phyloP scores from a whole-genome alignment of 2,329 filamentous ascomycete genomes.

The Penicillium sclerotigenum region DNA sequence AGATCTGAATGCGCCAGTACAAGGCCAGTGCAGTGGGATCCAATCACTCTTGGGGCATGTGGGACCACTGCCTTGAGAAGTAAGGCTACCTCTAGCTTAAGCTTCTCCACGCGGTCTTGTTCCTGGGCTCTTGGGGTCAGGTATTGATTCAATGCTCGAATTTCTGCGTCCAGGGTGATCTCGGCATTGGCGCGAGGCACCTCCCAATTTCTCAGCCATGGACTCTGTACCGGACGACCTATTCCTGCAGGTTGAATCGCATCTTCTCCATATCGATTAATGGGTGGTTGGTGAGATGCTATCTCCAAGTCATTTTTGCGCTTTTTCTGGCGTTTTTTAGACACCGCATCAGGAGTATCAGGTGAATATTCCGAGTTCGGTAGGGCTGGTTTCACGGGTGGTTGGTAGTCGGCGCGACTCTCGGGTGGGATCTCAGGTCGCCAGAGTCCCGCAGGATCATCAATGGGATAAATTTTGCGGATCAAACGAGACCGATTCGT shows the following conservation, averaged over 20 bases:
- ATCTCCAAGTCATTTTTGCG: neutral
- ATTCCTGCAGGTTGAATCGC: conserved; percentile 15
- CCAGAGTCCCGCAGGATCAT: conserved; percentile 15
- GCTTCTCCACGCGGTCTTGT: conserved; percentile 25
- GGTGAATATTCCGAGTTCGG: neutral
- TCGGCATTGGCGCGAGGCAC: conserved; percentile 24
- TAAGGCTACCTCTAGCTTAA: conserved; percentile 29
- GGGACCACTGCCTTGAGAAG: conserved; percentile 28
- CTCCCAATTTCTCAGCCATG: conserved; percentile 32
- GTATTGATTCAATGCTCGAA: conserved; percentile 46
- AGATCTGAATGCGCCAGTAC: conserved; percentile 54
- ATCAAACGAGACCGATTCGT: conserved; percentile 38
- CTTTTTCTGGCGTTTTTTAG: conserved; percentile 6
- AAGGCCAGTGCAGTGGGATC: conserved; percentile 54
- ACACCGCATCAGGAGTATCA: neutral
- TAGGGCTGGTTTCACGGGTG: neutral
- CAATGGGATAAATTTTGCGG: conserved; percentile 28
- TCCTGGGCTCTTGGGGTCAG: conserved; percentile 46
- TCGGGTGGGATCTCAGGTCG: conserved; percentile 17
- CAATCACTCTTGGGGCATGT: conserved; percentile 46
- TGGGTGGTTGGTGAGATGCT: neutral
- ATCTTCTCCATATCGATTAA: neutral
- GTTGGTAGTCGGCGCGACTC: conserved; percentile 14
- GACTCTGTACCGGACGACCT: conserved; percentile 22
- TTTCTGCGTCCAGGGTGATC: conserved; percentile 44